A percentile compares a stretch with the other conserved stretches of the same genome.
Conservation (phyloP, 2,329 filamentous ascomycete genomes). For the Fulvia fulva region DNA sequence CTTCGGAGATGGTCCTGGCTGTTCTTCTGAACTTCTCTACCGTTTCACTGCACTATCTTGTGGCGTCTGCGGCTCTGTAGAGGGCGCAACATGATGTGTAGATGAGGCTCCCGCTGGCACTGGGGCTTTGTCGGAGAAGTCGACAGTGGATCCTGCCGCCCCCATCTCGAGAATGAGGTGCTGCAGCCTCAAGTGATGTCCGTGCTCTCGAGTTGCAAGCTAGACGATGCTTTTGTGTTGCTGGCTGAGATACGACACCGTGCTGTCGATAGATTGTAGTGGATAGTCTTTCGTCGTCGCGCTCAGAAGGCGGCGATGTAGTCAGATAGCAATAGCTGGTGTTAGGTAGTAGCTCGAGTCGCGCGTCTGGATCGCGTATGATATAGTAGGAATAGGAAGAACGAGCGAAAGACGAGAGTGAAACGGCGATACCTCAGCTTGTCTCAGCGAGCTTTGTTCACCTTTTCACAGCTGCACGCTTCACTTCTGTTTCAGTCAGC, state of each 20-base stretch:
- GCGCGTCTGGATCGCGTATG: background rate
- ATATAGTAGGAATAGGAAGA: background rate
- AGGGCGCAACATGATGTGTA: no score
- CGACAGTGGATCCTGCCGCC: no score
- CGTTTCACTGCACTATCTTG: no score
- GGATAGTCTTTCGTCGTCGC: background rate
- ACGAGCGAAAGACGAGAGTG: background rate
- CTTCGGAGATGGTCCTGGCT: no score
- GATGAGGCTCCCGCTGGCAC: no score
- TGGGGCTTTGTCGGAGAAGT: no score
- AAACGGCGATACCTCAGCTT: background rate
- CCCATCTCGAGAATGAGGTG: no score
- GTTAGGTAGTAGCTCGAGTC: background rate
- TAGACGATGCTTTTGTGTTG: no score
- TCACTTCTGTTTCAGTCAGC: background rate
- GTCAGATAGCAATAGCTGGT: background rate
- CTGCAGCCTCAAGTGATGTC: no score
- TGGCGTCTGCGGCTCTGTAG: no score
- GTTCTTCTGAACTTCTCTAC: no score
- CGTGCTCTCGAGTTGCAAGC: no score
- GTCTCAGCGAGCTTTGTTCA: background rate
- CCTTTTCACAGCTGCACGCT: background rate
- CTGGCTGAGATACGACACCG: background rate
- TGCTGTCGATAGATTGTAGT: background rate
- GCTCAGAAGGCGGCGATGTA: background rate